Evolutionary conservation across 306 rosid genomes (phyloP).

Genomic region (Rosa chinensis): DNA sequence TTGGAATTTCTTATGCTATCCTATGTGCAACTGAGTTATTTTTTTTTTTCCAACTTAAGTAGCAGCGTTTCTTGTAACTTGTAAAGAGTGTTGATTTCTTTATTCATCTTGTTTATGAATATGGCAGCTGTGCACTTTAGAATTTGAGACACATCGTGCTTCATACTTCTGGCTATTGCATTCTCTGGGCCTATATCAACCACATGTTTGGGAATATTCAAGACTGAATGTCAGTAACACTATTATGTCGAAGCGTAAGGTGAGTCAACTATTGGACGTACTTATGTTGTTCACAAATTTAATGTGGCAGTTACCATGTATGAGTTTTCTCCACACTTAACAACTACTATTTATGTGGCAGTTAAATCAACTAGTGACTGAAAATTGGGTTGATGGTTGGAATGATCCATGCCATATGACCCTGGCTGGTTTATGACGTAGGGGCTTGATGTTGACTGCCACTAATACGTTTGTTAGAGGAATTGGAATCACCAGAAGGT

Average conservation of each 20-base stretch:
- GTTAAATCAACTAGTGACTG: conserved; percentile 86
- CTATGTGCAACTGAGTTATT: neutral
- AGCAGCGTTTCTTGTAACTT: neutral
- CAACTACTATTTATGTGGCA: conserved; percentile 34
- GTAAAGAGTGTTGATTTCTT: conserved; percentile 6
- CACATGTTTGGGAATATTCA: conserved; percentile 95
- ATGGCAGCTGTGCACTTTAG: conserved; percentile 86
- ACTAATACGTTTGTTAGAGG: conserved; percentile 90
- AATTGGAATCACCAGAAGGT: conserved; percentile 99
- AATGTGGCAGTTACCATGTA: neutral
- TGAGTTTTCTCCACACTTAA: conserved; percentile 14
- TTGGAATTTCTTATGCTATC: neutral
- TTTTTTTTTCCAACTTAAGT: neutral
- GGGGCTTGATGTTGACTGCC: conserved; percentile 78
- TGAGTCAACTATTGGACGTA: neutral
- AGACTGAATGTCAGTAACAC: conserved; percentile 88
- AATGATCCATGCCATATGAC: conserved; percentile 99
- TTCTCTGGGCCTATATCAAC: conserved; percentile 71
- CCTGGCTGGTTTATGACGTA: conserved; percentile 84
- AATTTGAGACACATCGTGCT: conserved; percentile 99
- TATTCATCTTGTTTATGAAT: conserved; percentile 18
- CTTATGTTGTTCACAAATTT: neutral
- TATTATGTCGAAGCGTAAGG: conserved; percentile 95
- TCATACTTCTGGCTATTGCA: conserved; percentile 94
- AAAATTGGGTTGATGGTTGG: conserved; percentile 96